phyloP scores from a whole-genome alignment of 371 early-diverging fungal genomes.

The Mortierella sp. region DNA sequence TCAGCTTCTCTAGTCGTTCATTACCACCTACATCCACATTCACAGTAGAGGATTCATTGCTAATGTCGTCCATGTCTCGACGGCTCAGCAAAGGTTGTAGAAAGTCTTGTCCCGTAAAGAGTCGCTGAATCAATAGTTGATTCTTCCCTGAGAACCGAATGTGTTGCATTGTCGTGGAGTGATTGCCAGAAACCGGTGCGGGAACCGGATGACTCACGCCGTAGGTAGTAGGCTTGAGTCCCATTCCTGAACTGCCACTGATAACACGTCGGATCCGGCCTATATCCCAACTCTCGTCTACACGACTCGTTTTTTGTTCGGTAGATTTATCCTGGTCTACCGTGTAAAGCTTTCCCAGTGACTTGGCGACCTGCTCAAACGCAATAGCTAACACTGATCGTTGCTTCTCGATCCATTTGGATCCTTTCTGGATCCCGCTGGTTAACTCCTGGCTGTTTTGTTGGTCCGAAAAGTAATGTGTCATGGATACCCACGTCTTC shows the following conservation, averaged over 20 bases:
- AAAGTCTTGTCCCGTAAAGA: constrained; percentile 23
- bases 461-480: constrained; percentile 2
- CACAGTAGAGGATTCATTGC: neutral
- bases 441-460: neutral
- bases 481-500: constrained; percentile 35
- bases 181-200: no score
- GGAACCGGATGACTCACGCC: no score
- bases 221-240: no score
- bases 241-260: no score
- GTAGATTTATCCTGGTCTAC: no score
- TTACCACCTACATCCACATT: neutral
- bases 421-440: neutral
- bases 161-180: no score
- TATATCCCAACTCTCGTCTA: constrained; percentile 28
- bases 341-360: constrained; percentile 1
- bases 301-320: neutral
- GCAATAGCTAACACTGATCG: constrained; percentile 25
- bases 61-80: neutral
- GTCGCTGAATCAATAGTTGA: constrained; percentile 21
- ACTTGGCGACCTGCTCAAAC: constrained; percentile 38
- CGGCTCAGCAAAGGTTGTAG: constrained; percentile 23
- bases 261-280: constrained; percentile 10
- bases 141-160: constrained; percentile 9
- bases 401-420: neutral
- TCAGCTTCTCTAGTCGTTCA: constrained; percentile 17